Base-by-base conservation (phyloP, 176 grass and related monocot genomes). In the Themeda triandra region DNA sequence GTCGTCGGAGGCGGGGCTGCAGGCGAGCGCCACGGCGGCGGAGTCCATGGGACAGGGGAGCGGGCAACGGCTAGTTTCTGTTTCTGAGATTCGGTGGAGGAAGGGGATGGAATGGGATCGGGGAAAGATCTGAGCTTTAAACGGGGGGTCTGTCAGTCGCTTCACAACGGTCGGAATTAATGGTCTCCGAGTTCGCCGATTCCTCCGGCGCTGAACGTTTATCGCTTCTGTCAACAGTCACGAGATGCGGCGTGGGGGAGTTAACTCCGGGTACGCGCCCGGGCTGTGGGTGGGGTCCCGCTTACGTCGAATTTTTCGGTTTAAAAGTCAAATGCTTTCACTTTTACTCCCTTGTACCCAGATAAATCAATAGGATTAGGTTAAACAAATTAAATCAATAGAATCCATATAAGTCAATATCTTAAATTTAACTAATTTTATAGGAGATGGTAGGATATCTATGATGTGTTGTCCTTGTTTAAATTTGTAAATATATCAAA, bases 1-100 rank as follows among this genome's bases (percentile, higher is more conserved):
- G 69, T 95, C 85, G 66, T 98, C 96, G 71, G 96, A 98, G 36
- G 77, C 77, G 44, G 91, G 96, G 80, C 93, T 98, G 63, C n/a
- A n/a, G n/a, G 85, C 36, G 28, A 88, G 56, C 17, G 80, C 36
- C 39, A 78, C 37, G 63, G 87, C 30, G 48, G 89, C 65, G 2
- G 87, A 67, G 10, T 98, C 95, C 95, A 98, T 98, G 10, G 10
- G 68, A 6, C 5, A 1, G 11, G 24, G 18, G 33, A 63, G 30
- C 1, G 45, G 28, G 8, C 80, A 90, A 90, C 89, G 89, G 89
- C 84, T 90, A 90, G 68, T 90, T 82, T 4, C 5, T 62, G 68
- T 90, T 82, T 4, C 5, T 62, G n/a, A 62, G 76, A 13, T 13
- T 56, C 14, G 23, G 17, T 78, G 58, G 10, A 24, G 60, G 24